phyloP scores from a whole-genome alignment of 768 basidiomycete genomes.

The Macrolepiota fuliginosa region DNA sequence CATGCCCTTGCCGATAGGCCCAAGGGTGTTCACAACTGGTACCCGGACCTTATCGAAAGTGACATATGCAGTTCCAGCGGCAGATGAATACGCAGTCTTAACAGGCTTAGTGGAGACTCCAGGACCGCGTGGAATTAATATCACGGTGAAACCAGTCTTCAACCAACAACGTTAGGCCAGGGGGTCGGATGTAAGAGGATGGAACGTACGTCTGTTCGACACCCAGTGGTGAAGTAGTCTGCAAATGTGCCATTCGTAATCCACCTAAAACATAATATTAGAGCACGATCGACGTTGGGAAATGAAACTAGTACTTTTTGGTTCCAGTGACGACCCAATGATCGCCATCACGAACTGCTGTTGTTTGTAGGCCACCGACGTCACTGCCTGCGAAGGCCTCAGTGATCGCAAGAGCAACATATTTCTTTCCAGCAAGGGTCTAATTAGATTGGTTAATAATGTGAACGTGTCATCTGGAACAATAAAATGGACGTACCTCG shows the following conservation, averaged over 20 bases:
- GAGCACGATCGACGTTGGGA: background rate
- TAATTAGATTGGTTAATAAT: conserved; percentile 14
- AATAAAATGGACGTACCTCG: conserved; percentile 42
- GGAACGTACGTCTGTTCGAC: conserved; percentile 58
- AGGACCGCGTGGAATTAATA: conserved; percentile 70
- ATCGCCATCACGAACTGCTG: conserved; percentile 81
- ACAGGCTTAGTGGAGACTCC: conserved; percentile 83
- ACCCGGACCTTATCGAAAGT: conserved; percentile 82
- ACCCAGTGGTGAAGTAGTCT: conserved; percentile 82
- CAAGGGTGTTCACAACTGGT: conserved; percentile 85
- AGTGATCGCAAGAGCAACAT: conserved; percentile 85
- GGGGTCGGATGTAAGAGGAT: background rate
- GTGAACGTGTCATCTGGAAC: background rate
- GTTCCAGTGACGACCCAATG: conserved; percentile 90
- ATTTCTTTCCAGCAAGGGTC: conserved; percentile 72
- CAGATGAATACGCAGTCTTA: conserved; percentile 89
- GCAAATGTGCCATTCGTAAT: conserved; percentile 86
- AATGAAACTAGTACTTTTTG: conserved; percentile 63
- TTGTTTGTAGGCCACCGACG: conserved; percentile 81
- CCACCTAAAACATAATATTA: conserved; percentile 50
- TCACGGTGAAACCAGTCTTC: conserved; percentile 71
- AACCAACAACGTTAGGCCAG: background rate
- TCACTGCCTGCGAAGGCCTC: conserved; percentile 94
- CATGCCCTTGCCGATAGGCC: conserved; percentile 81
- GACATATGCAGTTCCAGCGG: conserved; percentile 88